A percentile compares a stretch with the other conserved stretches of the same genome.
Conservation (phyloP, 345 rosid species). For the Dipteronia sinensis region DNA sequence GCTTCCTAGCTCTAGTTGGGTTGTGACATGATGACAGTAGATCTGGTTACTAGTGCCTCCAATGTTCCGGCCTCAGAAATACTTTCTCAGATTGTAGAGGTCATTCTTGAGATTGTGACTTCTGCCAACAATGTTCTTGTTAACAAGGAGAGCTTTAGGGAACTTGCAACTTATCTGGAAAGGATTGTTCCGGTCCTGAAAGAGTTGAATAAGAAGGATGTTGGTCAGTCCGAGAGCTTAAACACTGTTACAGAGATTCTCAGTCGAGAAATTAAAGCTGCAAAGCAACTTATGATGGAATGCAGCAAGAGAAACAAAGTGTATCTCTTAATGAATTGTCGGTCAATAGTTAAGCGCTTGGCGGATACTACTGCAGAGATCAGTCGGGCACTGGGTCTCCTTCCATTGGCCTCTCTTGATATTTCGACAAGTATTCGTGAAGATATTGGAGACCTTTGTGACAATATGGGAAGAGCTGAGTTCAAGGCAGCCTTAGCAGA, state of each 20-base stretch:
- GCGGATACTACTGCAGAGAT: slow-evolving; percentile 45
- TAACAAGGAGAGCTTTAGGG: slow-evolving; percentile 56
- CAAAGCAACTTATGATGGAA: slow-evolving; percentile 46
- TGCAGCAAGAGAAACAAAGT: slow-evolving; percentile 60
- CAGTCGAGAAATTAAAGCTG: slow-evolving; percentile 49
- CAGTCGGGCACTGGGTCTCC: slow-evolving; percentile 53
- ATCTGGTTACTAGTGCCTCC: slow-evolving; percentile 37
- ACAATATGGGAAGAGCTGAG: slow-evolving; percentile 56
- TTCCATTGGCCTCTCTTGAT: slow-evolving; percentile 59
- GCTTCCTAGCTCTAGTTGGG: slow-evolving; percentile 20
- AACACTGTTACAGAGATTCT: slow-evolving; percentile 52
- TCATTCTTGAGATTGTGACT: slow-evolving; percentile 39
- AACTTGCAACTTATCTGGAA: slow-evolving; percentile 49
- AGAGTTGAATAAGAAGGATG: slow-evolving; percentile 45
- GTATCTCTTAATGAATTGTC: slow-evolving; percentile 61
- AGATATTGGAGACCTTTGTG: slow-evolving; percentile 42
- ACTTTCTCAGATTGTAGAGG: slow-evolving; percentile 47
- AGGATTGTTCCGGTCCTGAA: slow-evolving; percentile 54
- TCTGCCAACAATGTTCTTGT: slow-evolving; percentile 46
- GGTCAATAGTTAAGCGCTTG: slow-evolving; percentile 45
- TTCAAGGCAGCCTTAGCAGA: slow-evolving; percentile 58
- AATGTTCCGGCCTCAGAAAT: slow-evolving; percentile 42
- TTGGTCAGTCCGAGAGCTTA: slow-evolving; percentile 42
- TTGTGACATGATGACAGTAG: slow-evolving; percentile 42
- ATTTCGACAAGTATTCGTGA: slow-evolving; percentile 47